Percentiles rank a stretch among this genome's conserved stretches.
phyloP scores from a whole-genome alignment of 768 basidiomycete species.

The Coprinopsis marcescibilis region DNA sequence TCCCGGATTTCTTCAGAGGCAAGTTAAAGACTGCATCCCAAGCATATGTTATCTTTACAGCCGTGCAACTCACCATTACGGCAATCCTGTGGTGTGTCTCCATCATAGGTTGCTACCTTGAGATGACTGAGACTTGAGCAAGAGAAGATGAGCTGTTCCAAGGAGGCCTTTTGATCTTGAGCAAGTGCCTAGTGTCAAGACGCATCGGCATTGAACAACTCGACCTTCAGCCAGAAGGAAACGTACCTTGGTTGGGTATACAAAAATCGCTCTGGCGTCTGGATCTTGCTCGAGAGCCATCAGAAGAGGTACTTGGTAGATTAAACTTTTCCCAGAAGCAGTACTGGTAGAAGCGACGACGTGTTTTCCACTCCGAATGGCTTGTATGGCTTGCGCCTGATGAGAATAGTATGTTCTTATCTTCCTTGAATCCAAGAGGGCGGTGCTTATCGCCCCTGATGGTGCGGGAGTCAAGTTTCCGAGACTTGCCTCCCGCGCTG shows the following conservation, averaged over 20 bases:
- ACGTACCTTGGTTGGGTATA: constrained; percentile 82
- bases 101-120: constrained; percentile 78
- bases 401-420: constrained; percentile 63
- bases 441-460: constrained; percentile 48
- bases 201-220: not conserved
- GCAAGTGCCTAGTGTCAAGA: constrained; percentile 64
- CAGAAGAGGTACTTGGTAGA: constrained; percentile 79
- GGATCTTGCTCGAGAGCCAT: constrained; percentile 56
- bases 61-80: constrained; percentile 51
- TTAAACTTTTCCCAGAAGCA: constrained; percentile 84
- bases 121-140: constrained; percentile 61
- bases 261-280: constrained; percentile 66
- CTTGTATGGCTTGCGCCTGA: constrained; percentile 68
- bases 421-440: constrained; percentile 51
- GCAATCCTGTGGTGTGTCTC: constrained; percentile 72
- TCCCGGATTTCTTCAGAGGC: constrained; percentile 54
- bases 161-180: constrained; percentile 73
- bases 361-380: constrained; percentile 50
- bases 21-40: not conserved
- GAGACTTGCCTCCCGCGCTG: constrained; percentile 16
- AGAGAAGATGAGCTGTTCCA: constrained; percentile 58
- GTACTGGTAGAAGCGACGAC: constrained; percentile 90
- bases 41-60: not conserved
- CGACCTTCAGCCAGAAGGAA: not conserved
- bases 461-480: constrained; percentile 50